Evolutionary conservation across 169 alveolate species (phyloP).

Genomic region (Amoebophrya sp.): DNA sequence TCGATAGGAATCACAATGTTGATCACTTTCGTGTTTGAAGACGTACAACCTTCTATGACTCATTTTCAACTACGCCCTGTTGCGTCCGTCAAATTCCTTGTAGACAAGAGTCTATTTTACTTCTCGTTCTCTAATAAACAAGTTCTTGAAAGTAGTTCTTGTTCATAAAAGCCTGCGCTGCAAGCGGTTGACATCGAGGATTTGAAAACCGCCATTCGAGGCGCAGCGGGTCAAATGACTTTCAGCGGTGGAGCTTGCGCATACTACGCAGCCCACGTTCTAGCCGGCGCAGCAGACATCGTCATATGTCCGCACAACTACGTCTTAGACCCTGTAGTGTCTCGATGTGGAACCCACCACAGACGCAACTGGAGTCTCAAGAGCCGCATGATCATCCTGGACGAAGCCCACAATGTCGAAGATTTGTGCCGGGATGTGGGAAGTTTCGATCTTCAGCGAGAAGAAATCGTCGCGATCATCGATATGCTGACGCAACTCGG

Average conservation of each 20-base stretch:
- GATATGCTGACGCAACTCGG: background rate
- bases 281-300: background rate
- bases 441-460: background rate
- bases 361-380: background rate
- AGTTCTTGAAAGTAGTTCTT: no score
- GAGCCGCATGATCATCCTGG: background rate
- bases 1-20: no score
- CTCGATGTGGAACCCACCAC: background rate
- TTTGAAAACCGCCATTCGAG: background rate
- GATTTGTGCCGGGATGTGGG: background rate
- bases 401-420: slow-evolving; percentile 13
- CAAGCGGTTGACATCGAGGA: background rate
- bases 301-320: background rate
- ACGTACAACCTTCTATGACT: no score
- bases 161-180: no score
- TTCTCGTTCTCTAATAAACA: no score
- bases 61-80: no score
- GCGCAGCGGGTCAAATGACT: no score
- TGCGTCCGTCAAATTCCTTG: no score
- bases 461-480: background rate
- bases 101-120: no score
- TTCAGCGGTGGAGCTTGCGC: background rate
- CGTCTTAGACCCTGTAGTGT: background rate
- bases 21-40: no score
- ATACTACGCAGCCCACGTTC: background rate